These are phyloP conservation scores for Penicillium manginii DNA, from an alignment of 495 filamentous ascomycete species.

Conservation along the genomic window DNA sequence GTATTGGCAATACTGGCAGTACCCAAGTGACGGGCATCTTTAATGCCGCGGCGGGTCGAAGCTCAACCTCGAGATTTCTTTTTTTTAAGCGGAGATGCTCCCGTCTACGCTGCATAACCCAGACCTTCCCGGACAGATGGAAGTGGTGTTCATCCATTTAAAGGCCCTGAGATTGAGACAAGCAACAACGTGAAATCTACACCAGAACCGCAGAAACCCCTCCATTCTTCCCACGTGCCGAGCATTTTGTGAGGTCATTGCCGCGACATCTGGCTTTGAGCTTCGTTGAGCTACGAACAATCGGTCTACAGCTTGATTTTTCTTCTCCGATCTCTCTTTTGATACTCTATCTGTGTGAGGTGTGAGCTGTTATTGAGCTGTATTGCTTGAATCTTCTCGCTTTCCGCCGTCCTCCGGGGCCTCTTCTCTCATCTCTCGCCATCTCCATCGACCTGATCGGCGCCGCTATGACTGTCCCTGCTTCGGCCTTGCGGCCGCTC, in stretches of 20 bases:
- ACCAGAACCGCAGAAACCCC: neutral
- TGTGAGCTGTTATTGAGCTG: neutral
- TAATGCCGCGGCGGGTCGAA: conserved; percentile 1
- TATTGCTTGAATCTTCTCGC: neutral
- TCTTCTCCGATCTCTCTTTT: neutral
- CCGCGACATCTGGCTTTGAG: neutral
- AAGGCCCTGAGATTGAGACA: neutral
- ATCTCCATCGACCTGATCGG: neutral
- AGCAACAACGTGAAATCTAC: neutral
- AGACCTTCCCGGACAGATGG: conserved; percentile 35
- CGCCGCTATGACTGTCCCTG: conserved; percentile 8
- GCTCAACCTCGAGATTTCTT: conserved; percentile 4
- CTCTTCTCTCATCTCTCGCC: neutral
- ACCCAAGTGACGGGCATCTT: neutral
- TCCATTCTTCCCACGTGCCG: neutral
- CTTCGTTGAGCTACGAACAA: neutral
- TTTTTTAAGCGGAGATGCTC: conserved; percentile 34
- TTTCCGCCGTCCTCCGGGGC: neutral
- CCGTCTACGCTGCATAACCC: conserved; percentile 49
- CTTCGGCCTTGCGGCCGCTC: conserved; percentile 5
- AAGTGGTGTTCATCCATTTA: neutral
- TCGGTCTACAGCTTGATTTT: neutral
- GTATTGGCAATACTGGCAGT: neutral
- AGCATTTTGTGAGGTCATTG: conserved; percentile 1
- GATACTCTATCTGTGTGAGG: neutral